phyloP scores from a whole-genome alignment of 78 protist species.

The Dictyostelium capitatum region DNA sequence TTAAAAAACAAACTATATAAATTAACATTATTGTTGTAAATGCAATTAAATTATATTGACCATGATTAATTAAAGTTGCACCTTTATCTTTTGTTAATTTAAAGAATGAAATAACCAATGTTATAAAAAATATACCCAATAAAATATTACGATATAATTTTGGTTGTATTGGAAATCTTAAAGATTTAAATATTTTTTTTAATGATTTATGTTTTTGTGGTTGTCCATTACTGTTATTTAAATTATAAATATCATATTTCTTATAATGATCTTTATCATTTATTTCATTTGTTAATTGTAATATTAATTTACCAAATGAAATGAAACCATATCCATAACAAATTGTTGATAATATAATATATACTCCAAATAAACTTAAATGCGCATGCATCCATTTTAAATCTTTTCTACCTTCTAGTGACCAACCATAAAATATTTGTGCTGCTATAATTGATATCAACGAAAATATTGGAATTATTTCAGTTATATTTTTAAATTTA shows the following conservation, averaged over 20 bases:
- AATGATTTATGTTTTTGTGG: neutral
- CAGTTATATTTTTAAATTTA: neutral
- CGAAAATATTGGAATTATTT: neutral
- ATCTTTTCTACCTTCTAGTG: slow-evolving; percentile 64
- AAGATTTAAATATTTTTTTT: neutral
- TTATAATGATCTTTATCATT: neutral
- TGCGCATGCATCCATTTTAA: slow-evolving; percentile 67
- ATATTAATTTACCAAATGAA: neutral
- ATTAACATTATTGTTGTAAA: slow-evolving; percentile 9
- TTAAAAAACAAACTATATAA: slow-evolving; percentile 19
- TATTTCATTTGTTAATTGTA: neutral
- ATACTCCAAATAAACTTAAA: slow-evolving; percentile 39
- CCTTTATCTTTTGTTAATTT: slow-evolving; percentile 49
- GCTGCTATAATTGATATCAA: neutral
- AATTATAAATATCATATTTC: slow-evolving; percentile 12
- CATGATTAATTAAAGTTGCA: slow-evolving; percentile 49
- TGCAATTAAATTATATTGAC: slow-evolving; percentile 60
- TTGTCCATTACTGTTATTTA: neutral
- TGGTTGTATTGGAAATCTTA: neutral
- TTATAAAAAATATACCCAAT: neutral
- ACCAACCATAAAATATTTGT: slow-evolving; percentile 28
- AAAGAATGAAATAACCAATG: neutral
- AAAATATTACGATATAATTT: neutral
- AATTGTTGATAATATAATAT: slow-evolving; percentile 20
- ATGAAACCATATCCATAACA: neutral